A percentile compares a stretch with the other conserved stretches of the same genome.
Evolutionary conservation across 768 basidiomycete species (phyloP).

Genomic region (Nevesoporus exiguus): DNA sequence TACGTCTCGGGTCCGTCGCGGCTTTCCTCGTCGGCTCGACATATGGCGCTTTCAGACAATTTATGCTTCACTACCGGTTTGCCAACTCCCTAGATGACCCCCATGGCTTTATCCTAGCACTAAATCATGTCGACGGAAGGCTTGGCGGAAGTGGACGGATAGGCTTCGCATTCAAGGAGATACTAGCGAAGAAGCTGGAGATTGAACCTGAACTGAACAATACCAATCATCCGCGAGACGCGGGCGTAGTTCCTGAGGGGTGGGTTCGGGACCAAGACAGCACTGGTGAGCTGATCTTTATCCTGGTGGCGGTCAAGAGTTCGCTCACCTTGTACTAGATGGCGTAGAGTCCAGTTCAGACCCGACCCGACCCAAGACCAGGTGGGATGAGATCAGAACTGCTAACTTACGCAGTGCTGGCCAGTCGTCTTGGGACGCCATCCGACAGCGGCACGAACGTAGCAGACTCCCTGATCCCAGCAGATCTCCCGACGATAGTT

Average conservation of each 20-base stretch:
- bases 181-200: slow-evolving; percentile 20
- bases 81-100: slow-evolving; percentile 32
- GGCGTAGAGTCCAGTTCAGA: slow-evolving; percentile 5
- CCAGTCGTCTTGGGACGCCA: slow-evolving; percentile 62
- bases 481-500: slow-evolving; percentile 3
- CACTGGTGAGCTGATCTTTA: slow-evolving; percentile 12
- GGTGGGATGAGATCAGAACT: slow-evolving; percentile 67
- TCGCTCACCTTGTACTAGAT: slow-evolving; percentile 3
- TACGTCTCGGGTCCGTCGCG: slow-evolving; percentile 22
- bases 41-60: slow-evolving; percentile 33
- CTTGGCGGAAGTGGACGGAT: slow-evolving; percentile 32
- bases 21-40: slow-evolving; percentile 29
- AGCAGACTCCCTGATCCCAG: slow-evolving; percentile 15
- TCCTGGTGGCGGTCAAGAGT: not conserved
- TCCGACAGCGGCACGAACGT: slow-evolving; percentile 58
- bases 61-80: slow-evolving; percentile 29
- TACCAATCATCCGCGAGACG: slow-evolving; percentile 1
- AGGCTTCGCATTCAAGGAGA: slow-evolving; percentile 22
- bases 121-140: slow-evolving; percentile 30
- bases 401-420: slow-evolving; percentile 43
- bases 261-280: slow-evolving; percentile 11
- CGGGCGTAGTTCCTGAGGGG: slow-evolving; percentile 13
- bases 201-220: slow-evolving; percentile 3
- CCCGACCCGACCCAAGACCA: slow-evolving; percentile 28
- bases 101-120: slow-evolving; percentile 27